Base-by-base conservation (phyloP, 1,284 basidiomycete species). In the Tremellales sp. region DNA sequence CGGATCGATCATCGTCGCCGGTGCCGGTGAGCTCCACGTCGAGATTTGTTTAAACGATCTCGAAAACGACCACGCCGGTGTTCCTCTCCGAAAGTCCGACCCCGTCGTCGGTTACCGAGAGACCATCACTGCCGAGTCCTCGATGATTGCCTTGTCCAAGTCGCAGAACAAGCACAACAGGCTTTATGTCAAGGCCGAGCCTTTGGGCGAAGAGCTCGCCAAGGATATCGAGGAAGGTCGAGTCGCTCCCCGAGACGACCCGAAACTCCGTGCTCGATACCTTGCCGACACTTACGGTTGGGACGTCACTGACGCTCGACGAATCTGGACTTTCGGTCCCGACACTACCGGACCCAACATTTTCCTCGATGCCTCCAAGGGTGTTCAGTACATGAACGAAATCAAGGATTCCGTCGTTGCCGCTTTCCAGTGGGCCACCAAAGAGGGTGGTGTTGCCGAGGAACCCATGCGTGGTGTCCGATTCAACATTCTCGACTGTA, bases 161-260 rank as follows among this genome's bases (percentile, higher is more conserved):
- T 98, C 96, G 45, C 96, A 97, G 80, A 98, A 99, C 84, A 99
- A 99, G 84, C 96, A 98, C 85, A 99, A 98, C 77, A 89, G 96
- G 81, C 82, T 98, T 57, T 98, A 86, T 76, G 84, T 87, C 61
- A 92, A 91, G 81, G 94, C 96, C 40, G 65, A 85, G 78, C 96
- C 96, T 45, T 75, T 98, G 56, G 90, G 89, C 33, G 96, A 98
- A 74, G 92, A 97, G 75, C 84, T 98, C 54, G 85, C 90, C 61
- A 82, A 83, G 68, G 93, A 90, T 59, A 97, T 99, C 68, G 94
- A 98, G 77, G 69, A 65, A 56, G 94, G 94, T 70, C 84, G 83
- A 72, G 77, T 99, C 73, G 88, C 70, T 75, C 75, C 94, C 50
- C 89, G 96, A 76, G 96, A 98, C 76, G 96, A 98, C 83, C 92